Base-by-base conservation (phyloP, 2,329 filamentous ascomycete species). In the Aspergillus latus region DNA sequence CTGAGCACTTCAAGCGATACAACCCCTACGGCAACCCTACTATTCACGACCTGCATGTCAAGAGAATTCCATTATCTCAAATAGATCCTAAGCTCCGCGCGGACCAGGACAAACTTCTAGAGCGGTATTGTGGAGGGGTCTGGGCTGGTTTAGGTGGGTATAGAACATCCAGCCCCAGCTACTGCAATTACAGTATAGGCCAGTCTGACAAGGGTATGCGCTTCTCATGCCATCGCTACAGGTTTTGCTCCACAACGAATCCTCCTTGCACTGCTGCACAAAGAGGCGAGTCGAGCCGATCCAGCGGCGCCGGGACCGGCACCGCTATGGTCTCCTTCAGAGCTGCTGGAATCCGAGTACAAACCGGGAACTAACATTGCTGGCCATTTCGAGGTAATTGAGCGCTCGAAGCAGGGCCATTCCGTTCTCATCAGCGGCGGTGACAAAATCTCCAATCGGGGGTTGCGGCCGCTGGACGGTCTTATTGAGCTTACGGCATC, bases 401-500 rank as follows among this genome's bases (percentile, higher is more conserved):
- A 28, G 16, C 3, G 42, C 21, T 26, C 42, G 16, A 9, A 2
- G 10, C 21, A 21, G 21, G 21, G 21, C 21, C 26, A 57, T 6
- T 30, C 51, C 3, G 48, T 61, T 11, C 48, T 59, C 42, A 51
- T 61, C 43, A 54, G 59, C 0, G 59, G 57, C 11, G 57, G 59
- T 5, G 57, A 57, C 47, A 50, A 52, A 13, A 47, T 49, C 5
- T 59, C 57, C 13, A 59, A 53, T n/a, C 30, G 49, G 37, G 54
- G 39, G 9, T 36, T 56, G 3, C 54, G 57, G 4, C 54, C 52
- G n/a, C 28, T 61, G 11, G 57, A 59, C n/a, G 59, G 28, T 9
- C 40, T 58, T 8, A 57, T 61, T 5, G 59, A 61, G 48, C 15
- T 58, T 13, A 49, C 46, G 13, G 51, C 45, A 2, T 10, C 16